phyloP scores from a whole-genome alignment of 306 rosid genomes.

The Oemleria cerasiformis region DNA sequence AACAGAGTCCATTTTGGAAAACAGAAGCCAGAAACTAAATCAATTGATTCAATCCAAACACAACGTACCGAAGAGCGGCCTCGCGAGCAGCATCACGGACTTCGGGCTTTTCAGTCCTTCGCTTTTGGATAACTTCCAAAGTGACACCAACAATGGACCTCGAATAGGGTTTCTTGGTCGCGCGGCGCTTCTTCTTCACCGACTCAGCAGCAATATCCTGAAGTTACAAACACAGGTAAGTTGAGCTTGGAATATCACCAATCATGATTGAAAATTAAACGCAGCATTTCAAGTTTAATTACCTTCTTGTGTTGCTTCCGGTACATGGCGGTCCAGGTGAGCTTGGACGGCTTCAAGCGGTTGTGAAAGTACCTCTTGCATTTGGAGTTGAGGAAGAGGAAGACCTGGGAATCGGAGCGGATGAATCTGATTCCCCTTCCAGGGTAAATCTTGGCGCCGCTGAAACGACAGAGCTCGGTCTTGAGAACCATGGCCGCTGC shows the following conservation, averaged over 20 bases:
- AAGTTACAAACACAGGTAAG: not conserved
- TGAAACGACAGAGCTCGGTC: conserved; percentile 86
- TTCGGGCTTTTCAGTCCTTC: conserved; percentile 44
- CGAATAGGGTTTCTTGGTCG: conserved; percentile 45
- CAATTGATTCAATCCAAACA: not conserved
- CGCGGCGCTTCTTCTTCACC: conserved; percentile 45
- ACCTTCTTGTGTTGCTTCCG: conserved; percentile 57
- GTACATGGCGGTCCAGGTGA: conserved; percentile 55
- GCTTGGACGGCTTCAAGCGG: conserved; percentile 51
- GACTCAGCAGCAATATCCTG: conserved; percentile 47
- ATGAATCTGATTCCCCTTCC: conserved; percentile 79
- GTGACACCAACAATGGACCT: conserved; percentile 56
- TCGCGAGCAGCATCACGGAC: conserved; percentile 51
- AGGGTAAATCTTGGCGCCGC: conserved; percentile 88
- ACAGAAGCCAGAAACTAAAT: not conserved
- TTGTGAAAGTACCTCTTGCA: conserved; percentile 56
- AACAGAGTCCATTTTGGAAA: not conserved
- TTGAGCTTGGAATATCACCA: not conserved
- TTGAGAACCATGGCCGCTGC: conserved; percentile 35
- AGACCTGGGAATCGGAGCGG: conserved; percentile 84
- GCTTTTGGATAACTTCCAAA: conserved; percentile 46
- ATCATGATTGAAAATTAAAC: not conserved
- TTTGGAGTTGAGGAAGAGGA: conserved; percentile 48
- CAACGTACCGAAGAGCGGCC: conserved; percentile 47
- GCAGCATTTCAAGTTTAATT: not conserved